Conservation (phyloP, 305 asterid genomes). For the Fraxinus platypoda region DNA sequence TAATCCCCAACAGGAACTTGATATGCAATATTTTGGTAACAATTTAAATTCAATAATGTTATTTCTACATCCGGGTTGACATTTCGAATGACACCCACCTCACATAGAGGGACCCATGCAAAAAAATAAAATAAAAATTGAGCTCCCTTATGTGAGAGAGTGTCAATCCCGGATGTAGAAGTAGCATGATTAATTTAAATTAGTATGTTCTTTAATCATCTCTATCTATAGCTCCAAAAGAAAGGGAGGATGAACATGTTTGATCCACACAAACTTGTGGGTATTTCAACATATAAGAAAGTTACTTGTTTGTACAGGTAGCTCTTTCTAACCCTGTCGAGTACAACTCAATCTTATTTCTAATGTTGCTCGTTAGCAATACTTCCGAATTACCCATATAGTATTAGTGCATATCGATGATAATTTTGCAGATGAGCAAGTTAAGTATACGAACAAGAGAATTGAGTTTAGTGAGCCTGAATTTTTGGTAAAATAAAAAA, state of each 20-base stretch:
- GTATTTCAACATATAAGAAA: no score
- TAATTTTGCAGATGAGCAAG: not conserved
- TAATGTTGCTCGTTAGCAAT: not conserved
- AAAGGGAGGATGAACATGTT: no score
- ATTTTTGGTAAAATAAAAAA: not conserved
- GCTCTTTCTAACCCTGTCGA: not conserved
- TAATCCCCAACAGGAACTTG: not conserved
- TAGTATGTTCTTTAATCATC: not conserved
- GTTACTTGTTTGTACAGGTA: not conserved
- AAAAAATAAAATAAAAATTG: no score
- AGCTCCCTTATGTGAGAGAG: no score
- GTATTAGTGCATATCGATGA: not conserved
- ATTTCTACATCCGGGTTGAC: no score
- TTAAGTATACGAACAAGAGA: not conserved
- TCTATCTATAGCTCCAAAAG: not conserved
- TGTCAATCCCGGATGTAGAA: no score
- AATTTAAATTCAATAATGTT: no score
- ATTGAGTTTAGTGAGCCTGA: not conserved
- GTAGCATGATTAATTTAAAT: no score
- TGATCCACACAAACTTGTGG: no score
- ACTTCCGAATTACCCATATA: not conserved
- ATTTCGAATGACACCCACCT: no score
- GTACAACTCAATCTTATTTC: no score
- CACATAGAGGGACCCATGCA: no score
- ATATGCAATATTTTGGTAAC: not conserved